phyloP scores from a whole-genome alignment of 441 rosid species.

The Corymbia calophylla region DNA sequence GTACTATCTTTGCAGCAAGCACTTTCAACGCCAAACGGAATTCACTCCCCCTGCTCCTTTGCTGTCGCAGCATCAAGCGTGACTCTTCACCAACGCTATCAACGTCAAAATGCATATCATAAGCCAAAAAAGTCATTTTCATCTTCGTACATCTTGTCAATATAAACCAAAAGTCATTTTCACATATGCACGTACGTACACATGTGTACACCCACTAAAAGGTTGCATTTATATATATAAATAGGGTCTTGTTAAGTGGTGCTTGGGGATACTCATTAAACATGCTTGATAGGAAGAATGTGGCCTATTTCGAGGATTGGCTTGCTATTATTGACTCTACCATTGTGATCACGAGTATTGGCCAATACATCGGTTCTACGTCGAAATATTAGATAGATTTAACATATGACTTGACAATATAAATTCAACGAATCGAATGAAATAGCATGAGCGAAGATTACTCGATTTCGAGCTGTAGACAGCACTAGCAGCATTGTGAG shows the following conservation, averaged over 20 bases:
- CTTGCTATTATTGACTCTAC: background rate
- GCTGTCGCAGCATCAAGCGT: background rate
- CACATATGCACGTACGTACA: background rate
- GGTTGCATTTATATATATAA: background rate
- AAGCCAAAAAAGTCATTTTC: too few relatives aligned
- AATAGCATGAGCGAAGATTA: background rate
- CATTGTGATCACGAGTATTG: accelerated
- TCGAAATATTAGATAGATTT: background rate
- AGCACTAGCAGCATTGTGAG: slow-evolving; percentile 20
- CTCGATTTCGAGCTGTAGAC: slow-evolving; percentile 34
- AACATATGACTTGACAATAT: background rate
- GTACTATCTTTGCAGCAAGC: background rate
- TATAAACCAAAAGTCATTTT: background rate
- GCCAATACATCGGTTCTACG: accelerated
- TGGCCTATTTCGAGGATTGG: background rate
- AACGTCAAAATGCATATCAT: too few relatives aligned
- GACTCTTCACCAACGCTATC: background rate
- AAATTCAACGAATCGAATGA: background rate
- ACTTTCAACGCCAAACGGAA: background rate
- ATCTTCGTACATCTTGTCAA: too few relatives aligned
- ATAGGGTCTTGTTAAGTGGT: background rate
- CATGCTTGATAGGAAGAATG: background rate
- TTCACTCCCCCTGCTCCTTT: background rate
- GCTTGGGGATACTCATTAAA: background rate
- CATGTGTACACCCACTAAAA: background rate